A percentile compares a stretch with the other conserved stretches of the same genome.
phyloP scores from a whole-genome alignment of 2,329 filamentous ascomycete species.

The Cladosporium sp. region DNA sequence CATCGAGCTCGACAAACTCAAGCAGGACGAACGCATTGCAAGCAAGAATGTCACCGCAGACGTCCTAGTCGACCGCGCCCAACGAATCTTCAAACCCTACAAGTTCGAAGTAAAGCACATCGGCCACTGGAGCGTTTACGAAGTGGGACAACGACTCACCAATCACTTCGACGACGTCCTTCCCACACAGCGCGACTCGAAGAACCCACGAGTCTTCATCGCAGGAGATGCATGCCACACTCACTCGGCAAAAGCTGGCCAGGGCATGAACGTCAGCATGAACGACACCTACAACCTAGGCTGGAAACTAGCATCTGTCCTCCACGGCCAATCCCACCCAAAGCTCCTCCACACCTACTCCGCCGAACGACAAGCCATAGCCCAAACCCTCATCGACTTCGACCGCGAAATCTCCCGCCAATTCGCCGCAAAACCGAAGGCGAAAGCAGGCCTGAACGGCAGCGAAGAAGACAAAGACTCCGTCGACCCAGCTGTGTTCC shows the following conservation, averaged over 20 bases:
- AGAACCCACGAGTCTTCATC: constrained; percentile 57
- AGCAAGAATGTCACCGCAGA: constrained; percentile 60
- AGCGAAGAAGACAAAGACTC: constrained; percentile 22
- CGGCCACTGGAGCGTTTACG: constrained; percentile 65
- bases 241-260: constrained; percentile 59
- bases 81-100: constrained; percentile 63
- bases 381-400: constrained; percentile 59
- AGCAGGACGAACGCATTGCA: constrained; percentile 47
- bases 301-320: constrained; percentile 52
- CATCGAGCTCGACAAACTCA: constrained; percentile 36
- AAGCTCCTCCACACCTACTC: constrained; percentile 49
- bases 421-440: constrained; percentile 38
- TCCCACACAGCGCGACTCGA: constrained; percentile 49
- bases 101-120: constrained; percentile 59
- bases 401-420: constrained; percentile 46
- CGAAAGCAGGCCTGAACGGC: constrained; percentile 15
- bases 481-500: constrained; percentile 31
- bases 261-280: constrained; percentile 70
- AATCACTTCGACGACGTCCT: constrained; percentile 62
- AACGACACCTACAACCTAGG: constrained; percentile 59
- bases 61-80: constrained; percentile 57
- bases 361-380: constrained; percentile 53
- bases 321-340: constrained; percentile 31
- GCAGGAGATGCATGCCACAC: constrained; percentile 60
- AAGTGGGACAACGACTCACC: constrained; percentile 52